phyloP scores from a whole-genome alignment of 352 stramenopile genomes.

The Saprolegnia parasitica region DNA sequence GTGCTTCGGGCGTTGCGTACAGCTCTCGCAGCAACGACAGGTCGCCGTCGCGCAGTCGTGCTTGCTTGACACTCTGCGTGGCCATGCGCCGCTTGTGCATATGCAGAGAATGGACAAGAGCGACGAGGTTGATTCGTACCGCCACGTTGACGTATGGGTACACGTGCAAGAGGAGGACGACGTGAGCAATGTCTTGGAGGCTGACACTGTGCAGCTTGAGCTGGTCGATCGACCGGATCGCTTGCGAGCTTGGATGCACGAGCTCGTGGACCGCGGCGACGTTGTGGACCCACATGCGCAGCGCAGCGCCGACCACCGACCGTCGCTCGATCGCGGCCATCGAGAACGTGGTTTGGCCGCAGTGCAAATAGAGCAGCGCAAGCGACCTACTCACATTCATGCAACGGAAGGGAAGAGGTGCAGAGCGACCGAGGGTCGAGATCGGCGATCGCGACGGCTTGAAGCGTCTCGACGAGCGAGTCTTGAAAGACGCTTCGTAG shows the following conservation, averaged over 20 bases:
- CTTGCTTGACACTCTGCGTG: conserved; percentile 11
- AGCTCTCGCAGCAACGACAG: conserved; percentile 21
- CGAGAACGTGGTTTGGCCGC: conserved; percentile 16
- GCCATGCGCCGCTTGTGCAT: no score
- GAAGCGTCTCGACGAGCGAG: conserved; percentile 22
- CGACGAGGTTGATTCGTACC: not conserved
- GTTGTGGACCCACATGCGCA: conserved; percentile 27
- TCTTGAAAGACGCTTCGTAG: conserved; percentile 22
- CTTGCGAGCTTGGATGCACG: conserved; percentile 16
- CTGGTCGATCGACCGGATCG: conserved; percentile 19
- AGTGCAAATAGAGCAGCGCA: conserved; percentile 21
- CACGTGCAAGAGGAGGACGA: conserved; percentile 23
- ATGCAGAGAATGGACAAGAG: not conserved
- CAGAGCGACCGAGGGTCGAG: conserved; percentile 15
- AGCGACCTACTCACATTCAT: conserved; percentile 14
- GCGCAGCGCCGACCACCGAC: conserved; percentile 6
- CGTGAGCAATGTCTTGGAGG: conserved; percentile 15
- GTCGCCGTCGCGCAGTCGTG: conserved; percentile 6
- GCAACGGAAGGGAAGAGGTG: not conserved
- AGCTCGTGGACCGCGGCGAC: conserved; percentile 25
- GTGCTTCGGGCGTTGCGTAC: not conserved
- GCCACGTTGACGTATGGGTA: conserved; percentile 25
- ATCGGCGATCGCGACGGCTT: conserved; percentile 14
- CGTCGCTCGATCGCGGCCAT: conserved; percentile 10
- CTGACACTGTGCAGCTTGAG: conserved; percentile 14